Base-by-base conservation (phyloP, 176 grass and related monocot species). In the Microstegium vimineum region DNA sequence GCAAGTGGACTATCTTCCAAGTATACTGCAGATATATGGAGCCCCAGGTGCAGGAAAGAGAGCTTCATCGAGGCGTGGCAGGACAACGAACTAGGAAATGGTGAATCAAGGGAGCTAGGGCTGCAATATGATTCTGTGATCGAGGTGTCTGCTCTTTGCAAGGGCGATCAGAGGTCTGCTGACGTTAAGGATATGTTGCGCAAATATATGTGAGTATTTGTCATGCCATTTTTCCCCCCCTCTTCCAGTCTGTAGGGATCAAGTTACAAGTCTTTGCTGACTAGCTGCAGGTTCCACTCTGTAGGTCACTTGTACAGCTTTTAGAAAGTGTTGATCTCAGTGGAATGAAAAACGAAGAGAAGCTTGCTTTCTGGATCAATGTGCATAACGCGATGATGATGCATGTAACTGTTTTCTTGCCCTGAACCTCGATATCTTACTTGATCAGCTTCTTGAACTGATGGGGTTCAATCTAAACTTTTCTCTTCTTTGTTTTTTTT, bases 301-400 rank as follows among this genome's bases (percentile, higher is more conserved):
- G 74, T 63, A 90, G 96, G 71, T 90, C 86, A 75, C 93, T 99
- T 81, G 90, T 89, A 8, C 73, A 94, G 66, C 86, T 89, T 43
- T 83, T 99, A 72, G 91, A 95, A 89, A 85, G 46, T 15, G 81
- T 90, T 22, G 89, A 94, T 85, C 93, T 86, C 20, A 64, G 71
- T 56, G 91, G 52, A 59, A 87, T 95, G 93, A 94, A 89, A 67
- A 85, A 83, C 6, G 87, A 95, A 84, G 96, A 95, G 62, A 99
- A 90, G 60, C 83, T 99, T 71, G 91, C 96, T 20, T 99, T 99
- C 66, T 99, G 96, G 96, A 92, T 95, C 57, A 99, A 99, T 77
- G 78, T 95, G 73, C 96, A 95, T 66, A 99, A 99, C 74, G 82
- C 96, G 15, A 99, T 95, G 90, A 91, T 94, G 87, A 99, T 99